Evolutionary conservation across 139 green algal genomes (phyloP).

Genomic region (Chlamydomonas asymmetrica): DNA sequence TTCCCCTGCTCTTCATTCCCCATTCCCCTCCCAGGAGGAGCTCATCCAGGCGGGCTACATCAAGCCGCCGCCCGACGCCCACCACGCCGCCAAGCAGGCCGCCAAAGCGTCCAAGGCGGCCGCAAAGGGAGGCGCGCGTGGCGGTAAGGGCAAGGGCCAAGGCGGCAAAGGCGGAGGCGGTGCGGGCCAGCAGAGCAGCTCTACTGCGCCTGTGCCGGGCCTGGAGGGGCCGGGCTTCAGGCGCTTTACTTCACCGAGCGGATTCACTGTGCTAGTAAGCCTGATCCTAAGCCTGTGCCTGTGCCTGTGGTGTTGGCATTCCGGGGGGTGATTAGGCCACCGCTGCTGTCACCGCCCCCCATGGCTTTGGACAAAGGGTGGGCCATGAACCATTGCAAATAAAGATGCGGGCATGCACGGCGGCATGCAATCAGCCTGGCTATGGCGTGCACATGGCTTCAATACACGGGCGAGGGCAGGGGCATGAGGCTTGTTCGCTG

Average conservation of each 20-base stretch:
- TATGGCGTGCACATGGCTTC: too few relatives aligned
- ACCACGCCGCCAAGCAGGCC: slow-evolving; percentile 63
- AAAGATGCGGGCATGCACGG: too few relatives aligned
- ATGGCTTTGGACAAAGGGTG: too few relatives aligned
- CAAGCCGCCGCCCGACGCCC: slow-evolving; percentile 64
- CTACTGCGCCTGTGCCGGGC: background rate
- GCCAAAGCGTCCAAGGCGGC: slow-evolving; percentile 62
- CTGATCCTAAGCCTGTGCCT: too few relatives aligned
- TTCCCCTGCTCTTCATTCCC: background rate
- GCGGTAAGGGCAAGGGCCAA: background rate
- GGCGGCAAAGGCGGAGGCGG: background rate
- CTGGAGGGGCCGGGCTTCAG: slow-evolving; percentile 42
- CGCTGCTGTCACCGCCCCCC: too few relatives aligned
- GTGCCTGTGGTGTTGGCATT: too few relatives aligned
- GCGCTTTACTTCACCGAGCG: slow-evolving; percentile 61
- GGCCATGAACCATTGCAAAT: too few relatives aligned
- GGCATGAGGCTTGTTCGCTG: too few relatives aligned
- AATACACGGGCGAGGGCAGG: too few relatives aligned
- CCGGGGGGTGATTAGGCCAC: too few relatives aligned
- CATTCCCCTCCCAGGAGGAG: slow-evolving; percentile 61
- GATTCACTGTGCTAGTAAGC: slow-evolving; percentile 52
- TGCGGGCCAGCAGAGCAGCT: background rate
- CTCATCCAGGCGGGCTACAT: slow-evolving; percentile 67
- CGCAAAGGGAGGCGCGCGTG: slow-evolving; percentile 15
- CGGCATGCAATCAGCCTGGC: too few relatives aligned